Percentiles rank a stretch among this genome's conserved stretches.
These are phyloP conservation scores for Selenicereus undatus DNA, from an alignment of 148 eudicot genomes.

Conservation along the genomic window DNA sequence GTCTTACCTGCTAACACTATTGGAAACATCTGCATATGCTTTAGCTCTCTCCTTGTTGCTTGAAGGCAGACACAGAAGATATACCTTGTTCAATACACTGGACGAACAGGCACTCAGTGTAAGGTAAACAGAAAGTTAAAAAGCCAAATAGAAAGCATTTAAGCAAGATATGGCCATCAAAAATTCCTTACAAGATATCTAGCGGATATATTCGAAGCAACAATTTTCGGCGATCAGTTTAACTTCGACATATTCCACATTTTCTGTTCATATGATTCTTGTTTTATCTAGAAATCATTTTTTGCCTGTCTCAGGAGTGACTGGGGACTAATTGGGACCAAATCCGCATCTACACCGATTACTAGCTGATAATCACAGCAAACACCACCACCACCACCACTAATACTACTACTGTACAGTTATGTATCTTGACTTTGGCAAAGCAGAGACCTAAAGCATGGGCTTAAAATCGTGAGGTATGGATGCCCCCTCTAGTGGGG, in stretches of 20 bases:
- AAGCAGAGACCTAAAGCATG: too few species aligned
- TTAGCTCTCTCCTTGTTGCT: slow-evolving; percentile 33
- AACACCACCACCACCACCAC: neutral
- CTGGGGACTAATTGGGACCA: neutral
- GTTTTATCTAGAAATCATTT: neutral
- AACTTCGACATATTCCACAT: neutral
- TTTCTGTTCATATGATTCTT: neutral
- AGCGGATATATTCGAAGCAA: neutral
- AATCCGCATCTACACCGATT: neutral
- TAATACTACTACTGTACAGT: too few species aligned
- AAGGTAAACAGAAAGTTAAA: neutral
- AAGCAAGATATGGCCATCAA: neutral
- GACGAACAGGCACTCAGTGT: slow-evolving; percentile 9
- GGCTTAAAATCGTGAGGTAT: neutral
- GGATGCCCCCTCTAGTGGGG: neutral
- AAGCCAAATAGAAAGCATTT: slow-evolving; percentile 3
- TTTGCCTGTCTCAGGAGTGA: neutral
- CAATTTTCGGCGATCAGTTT: neutral
- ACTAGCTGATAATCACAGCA: neutral
- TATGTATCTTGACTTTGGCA: too few species aligned
- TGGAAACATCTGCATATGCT: slow-evolving; percentile 14
- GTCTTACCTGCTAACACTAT: slow-evolving; percentile 5
- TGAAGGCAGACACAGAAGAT: slow-evolving; percentile 38
- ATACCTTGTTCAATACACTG: slow-evolving; percentile 89
- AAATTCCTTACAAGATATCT: neutral